Evolutionary conservation across 139 green algal species (phyloP), one percentile per base, ranked within the genome.

Genomic region (Yamagishiella unicocca): DNA sequence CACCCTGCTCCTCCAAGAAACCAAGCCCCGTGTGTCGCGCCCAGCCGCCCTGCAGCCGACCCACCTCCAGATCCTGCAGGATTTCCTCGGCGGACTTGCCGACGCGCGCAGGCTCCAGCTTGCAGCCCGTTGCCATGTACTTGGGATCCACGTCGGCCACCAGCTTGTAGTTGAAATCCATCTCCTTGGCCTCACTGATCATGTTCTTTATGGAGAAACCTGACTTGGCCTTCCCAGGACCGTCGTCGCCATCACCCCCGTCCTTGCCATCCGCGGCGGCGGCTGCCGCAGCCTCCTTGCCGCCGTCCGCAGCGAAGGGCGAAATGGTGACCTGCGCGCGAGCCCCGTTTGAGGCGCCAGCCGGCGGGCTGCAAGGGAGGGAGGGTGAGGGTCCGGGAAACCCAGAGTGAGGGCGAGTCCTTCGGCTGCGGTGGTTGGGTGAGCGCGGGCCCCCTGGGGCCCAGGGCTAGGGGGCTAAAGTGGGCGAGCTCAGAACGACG

Each of bases 91-190:
- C 45, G 40, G 42, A 37, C 50, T 19, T 19, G 12, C 79, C 79
- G 3, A 75, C 25, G 22, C 79, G 79, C 14, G 61, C 17, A 40
- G 58, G 42, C 40, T 76, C 58, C 61, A 85, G 61, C 61, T 62
- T 62, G 27, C 79, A 61, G 31, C 79, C 79, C 0, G 79, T 85
- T 29, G 79, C 79, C 2, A n/a, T 42, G 58, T 76, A 85, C 43
- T 64, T 62, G 40, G 79, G 79, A 17, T 85, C 79, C 61, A 75
- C 61, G 40, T 55, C 40, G 12, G 19, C 72, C 42, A 80, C 43
- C 43, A 53, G 35, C 7, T 33, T 38, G 38, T 78, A 78, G 17
- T 74, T 19, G 19, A 25, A 21, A 1, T 74, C 66, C 14, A 4
- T 74, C 6, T 42, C 35, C 6, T 1, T 46, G 2, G 9, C 66